phyloP scores from a whole-genome alignment of 2,329 filamentous ascomycete species.

The Dothistroma pini region DNA sequence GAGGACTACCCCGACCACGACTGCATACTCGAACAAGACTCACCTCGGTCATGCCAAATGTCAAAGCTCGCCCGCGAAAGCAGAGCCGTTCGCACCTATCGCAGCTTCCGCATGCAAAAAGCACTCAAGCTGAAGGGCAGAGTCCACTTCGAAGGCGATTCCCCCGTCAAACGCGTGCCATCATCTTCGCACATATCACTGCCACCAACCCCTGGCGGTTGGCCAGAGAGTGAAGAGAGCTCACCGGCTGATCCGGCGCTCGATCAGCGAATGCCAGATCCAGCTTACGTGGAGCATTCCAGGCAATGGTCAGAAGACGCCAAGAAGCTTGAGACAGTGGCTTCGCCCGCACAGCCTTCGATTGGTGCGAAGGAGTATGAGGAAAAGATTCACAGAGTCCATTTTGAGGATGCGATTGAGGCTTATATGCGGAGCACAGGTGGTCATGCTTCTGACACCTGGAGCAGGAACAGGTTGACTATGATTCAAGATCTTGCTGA shows the following conservation, averaged over 20 bases:
- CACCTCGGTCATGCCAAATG: not conserved
- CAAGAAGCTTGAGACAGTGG: not conserved
- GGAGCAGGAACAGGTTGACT: not conserved
- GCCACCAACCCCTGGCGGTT: not conserved
- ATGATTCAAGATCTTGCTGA: not conserved
- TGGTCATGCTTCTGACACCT: no score
- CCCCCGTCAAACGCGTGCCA: not conserved
- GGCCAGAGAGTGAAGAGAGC: not conserved
- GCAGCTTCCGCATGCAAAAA: not conserved
- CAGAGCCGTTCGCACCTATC: not conserved
- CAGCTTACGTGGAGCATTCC: not conserved
- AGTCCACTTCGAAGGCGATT: not conserved
- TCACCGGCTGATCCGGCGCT: not conserved
- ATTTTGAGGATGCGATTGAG: not conserved
- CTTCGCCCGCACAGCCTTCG: not conserved
- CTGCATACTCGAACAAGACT: not conserved
- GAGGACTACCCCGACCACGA: not conserved
- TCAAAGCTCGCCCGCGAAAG: not conserved
- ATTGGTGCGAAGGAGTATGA: not conserved
- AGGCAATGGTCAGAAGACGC: not conserved
- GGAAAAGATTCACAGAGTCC: not conserved
- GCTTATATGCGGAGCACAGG: no score
- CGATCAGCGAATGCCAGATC: not conserved
- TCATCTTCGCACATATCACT: not conserved
- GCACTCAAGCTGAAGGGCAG: not conserved